Evolutionary conservation across 73 alveolate species (phyloP).

Genomic region (Effrenium voratum): DNA sequence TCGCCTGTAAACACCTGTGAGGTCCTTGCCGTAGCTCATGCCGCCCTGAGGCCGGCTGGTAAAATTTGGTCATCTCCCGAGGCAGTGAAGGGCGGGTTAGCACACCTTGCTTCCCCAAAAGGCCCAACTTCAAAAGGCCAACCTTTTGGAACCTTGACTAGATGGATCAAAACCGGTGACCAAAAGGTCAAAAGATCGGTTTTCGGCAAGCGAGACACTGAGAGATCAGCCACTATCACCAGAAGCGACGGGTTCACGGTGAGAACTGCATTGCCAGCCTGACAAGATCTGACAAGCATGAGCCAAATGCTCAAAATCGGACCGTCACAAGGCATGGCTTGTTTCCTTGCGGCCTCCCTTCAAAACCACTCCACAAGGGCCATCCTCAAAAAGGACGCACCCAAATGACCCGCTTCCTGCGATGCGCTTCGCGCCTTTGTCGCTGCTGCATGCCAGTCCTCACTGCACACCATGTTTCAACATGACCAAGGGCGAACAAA

Average conservation of each 20-base stretch:
- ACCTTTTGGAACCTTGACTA: too few species aligned
- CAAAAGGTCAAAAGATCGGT: not conserved
- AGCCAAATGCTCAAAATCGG: not conserved
- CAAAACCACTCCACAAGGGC: too few species aligned
- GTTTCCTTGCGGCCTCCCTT: too few species aligned
- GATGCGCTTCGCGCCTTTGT: conserved; percentile 38
- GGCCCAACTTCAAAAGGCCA: too few species aligned
- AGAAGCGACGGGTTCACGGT: conserved; percentile 45
- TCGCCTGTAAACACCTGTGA: conserved; percentile 67
- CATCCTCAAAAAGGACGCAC: too few species aligned
- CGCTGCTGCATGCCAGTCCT: conserved; percentile 91
- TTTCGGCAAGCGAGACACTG: not conserved
- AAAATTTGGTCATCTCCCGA: not conserved
- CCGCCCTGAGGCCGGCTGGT: conserved; percentile 45
- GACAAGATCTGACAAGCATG: not conserved
- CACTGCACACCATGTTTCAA: too few species aligned
- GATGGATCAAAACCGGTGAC: not conserved
- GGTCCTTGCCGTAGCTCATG: conserved; percentile 67
- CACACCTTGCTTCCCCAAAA: too few species aligned
- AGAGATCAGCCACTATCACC: conserved; percentile 25
- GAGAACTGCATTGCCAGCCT: conserved; percentile 78
- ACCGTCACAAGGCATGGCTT: not conserved
- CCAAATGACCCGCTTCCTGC: too few species aligned
- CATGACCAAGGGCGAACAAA: too few species aligned
- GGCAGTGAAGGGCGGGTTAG: not conserved